Base-by-base conservation (phyloP, 208 protist genomes). In the Acanthamoeba castellanii region DNA sequence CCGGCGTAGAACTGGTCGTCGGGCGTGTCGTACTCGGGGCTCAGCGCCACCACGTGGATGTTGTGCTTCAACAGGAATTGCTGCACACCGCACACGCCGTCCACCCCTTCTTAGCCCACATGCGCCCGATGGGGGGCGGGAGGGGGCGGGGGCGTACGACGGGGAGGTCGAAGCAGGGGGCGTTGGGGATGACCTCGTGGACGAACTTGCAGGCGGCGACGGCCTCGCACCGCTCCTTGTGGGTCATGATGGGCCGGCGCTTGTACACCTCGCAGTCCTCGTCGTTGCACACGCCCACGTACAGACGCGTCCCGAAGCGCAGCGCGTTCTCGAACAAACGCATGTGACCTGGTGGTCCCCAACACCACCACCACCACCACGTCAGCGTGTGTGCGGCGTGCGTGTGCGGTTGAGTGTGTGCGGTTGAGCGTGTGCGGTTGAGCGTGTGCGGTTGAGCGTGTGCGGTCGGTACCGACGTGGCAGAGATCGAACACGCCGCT, bases 41-140 rank as follows among this genome's bases (percentile, higher is more conserved):
- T 98, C 82, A 98, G 98, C 0, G 98, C 98, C 9, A 99, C 98
- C 11, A 99, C 96, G 95, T 99, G 98, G 55, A 99, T 98, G 94
- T 98, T 98, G 96, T 99, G 97, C 82, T 98, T 97, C 16, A 95
- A 74, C n/a, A 99, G 97, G 97, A 99, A 98, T 85, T 98, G 97
- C 93, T 94, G 66, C 22, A 7, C 20, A 22, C 20, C 27, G 7
- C 20, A 74, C 27, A 37, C 27, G 7, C 8, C 13, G 13, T 74
- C 52, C 8, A 11, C 13, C 27, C 13, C 20, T 8, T 74, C 7
- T 37, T 7, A 8, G 27, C 11, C 13, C 27, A 27, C 66, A 34
- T 74, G 66, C 66, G 27, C 27, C 13, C 22, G 52, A n/a, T 57
- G 52, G 7, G 11, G 11, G 52, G 16, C 16, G 52, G 52, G 16